Evolutionary conservation across 768 basidiomycete species (phyloP).

Genomic region (Rubroboletus pulcherrimus): DNA sequence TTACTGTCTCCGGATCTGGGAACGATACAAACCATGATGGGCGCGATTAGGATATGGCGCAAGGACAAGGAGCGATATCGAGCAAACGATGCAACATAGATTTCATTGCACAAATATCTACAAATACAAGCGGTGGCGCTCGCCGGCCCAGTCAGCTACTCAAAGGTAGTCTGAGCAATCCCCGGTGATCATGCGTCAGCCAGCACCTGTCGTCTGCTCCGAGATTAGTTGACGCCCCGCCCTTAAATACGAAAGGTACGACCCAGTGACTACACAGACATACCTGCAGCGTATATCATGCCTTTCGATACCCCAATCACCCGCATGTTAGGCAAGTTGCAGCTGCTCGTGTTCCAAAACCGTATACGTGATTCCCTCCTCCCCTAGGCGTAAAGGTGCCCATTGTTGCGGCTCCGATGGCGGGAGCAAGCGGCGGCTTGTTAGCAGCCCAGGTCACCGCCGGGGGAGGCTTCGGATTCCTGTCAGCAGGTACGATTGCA

Average conservation of each 20-base stretch:
- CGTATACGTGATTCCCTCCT: not conserved
- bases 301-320: constrained; percentile 41
- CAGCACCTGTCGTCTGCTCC: not conserved
- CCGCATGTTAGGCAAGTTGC: constrained; percentile 44
- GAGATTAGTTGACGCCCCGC: not conserved
- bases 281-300: constrained; percentile 7
- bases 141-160: not conserved
- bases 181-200: not conserved
- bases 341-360: not conserved
- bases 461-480: constrained; percentile 75
- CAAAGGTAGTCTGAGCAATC: not conserved
- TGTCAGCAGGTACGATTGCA: constrained; percentile 50
- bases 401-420: constrained; percentile 67
- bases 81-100: constrained; percentile 23
- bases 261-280: too few relatives aligned
- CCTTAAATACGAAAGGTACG: not conserved
- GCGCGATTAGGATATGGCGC: constrained; percentile 33
- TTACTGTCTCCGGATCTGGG: constrained; percentile 7
- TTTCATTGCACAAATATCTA: constrained; percentile 27
- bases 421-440: constrained; percentile 59
- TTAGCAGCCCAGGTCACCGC: constrained; percentile 59
- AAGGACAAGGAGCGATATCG: constrained; percentile 17
- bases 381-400: constrained; percentile 52
- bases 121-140: constrained; percentile 27
- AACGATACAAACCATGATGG: constrained; percentile 52